A percentile compares a stretch with the other conserved stretches of the same genome.
Evolutionary conservation across 2,329 filamentous ascomycete species (phyloP).

Genomic region (Pyrenochaeta sp.): DNA sequence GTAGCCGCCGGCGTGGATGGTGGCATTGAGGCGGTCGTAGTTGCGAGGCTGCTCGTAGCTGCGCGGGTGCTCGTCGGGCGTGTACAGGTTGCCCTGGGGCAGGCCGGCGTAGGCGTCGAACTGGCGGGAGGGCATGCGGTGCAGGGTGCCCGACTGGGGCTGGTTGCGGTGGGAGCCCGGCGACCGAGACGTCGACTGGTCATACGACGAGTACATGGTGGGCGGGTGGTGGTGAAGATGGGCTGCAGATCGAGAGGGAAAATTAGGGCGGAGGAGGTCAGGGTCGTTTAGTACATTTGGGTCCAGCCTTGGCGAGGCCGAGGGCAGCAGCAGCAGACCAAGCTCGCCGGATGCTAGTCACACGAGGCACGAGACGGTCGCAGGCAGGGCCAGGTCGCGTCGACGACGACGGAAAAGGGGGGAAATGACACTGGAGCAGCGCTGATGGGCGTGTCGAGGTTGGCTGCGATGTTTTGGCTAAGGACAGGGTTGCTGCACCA

Average conservation of each 20-base stretch:
- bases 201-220: slow-evolving; percentile 49
- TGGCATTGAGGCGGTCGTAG: slow-evolving; percentile 67
- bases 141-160: slow-evolving; percentile 62
- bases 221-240: slow-evolving; percentile 22
- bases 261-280: slow-evolving; percentile 35
- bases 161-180: slow-evolving; percentile 75
- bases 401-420: slow-evolving; percentile 18
- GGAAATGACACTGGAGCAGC: slow-evolving; percentile 25
- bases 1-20: slow-evolving; percentile 66
- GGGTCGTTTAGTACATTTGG: slow-evolving; percentile 30
- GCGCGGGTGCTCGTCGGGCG: slow-evolving; percentile 69
- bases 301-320: slow-evolving; percentile 30
- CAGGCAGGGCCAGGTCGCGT: slow-evolving; percentile 9
- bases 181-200: slow-evolving; percentile 66
- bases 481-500: slow-evolving; percentile 28
- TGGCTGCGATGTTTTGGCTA: slow-evolving; percentile 27
- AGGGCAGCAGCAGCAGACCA: slow-evolving; percentile 19
- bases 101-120: slow-evolving; percentile 77
- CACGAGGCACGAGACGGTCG: slow-evolving; percentile 21
- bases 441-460: slow-evolving; percentile 23
- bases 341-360: slow-evolving; percentile 23
- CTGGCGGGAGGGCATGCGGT: slow-evolving; percentile 77
- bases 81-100: slow-evolving; percentile 69
- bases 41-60: slow-evolving; percentile 59
- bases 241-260: slow-evolving; percentile 26